Conservation (phyloP, 2,329 filamentous ascomycete species). For the Ophiostoma australiae region DNA sequence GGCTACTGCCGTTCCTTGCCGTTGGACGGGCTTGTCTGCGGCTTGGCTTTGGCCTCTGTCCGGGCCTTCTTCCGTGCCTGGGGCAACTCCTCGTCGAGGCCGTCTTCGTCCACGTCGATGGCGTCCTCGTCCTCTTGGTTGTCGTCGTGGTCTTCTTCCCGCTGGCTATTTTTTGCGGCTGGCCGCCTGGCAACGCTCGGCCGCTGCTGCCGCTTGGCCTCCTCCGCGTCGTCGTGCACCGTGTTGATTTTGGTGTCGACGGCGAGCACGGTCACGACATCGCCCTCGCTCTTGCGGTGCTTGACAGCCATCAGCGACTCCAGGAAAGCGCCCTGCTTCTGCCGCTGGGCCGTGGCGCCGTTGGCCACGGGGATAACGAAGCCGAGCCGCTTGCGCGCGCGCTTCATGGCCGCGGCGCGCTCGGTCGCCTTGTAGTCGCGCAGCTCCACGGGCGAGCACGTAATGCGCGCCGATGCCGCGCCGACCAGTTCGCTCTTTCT, state of each 20-base stretch:
- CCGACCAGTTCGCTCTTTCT: constrained; percentile 31
- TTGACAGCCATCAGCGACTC: constrained; percentile 30
- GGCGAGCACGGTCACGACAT: constrained; percentile 29
- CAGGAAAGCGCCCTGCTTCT: constrained; percentile 28
- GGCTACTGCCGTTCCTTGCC: background rate
- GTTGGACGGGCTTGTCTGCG: background rate
- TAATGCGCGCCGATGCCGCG: constrained; percentile 27
- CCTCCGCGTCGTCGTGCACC: constrained; percentile 21
- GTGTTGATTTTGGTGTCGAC: constrained; percentile 22
- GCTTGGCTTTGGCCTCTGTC: background rate
- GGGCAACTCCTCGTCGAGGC: background rate
- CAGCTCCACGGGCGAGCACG: constrained; percentile 26
- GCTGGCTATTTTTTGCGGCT: background rate
- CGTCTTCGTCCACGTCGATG: background rate
- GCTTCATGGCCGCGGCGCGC: constrained; percentile 9
- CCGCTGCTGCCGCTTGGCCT: constrained; percentile 16
- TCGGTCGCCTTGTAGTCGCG: constrained; percentile 14
- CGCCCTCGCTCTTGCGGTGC: constrained; percentile 26
- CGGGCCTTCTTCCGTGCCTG: constrained; percentile 15
- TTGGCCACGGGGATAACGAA: constrained; percentile 28
- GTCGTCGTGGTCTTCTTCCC: background rate
- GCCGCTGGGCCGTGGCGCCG: constrained; percentile 24
- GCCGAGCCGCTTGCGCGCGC: constrained; percentile 20
- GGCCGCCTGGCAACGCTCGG: constrained; percentile 18
- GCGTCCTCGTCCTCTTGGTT: background rate